These are phyloP conservation scores for Candida tropicalis DNA, from an alignment of 1,139 yeast genomes.

Conservation along the genomic window DNA sequence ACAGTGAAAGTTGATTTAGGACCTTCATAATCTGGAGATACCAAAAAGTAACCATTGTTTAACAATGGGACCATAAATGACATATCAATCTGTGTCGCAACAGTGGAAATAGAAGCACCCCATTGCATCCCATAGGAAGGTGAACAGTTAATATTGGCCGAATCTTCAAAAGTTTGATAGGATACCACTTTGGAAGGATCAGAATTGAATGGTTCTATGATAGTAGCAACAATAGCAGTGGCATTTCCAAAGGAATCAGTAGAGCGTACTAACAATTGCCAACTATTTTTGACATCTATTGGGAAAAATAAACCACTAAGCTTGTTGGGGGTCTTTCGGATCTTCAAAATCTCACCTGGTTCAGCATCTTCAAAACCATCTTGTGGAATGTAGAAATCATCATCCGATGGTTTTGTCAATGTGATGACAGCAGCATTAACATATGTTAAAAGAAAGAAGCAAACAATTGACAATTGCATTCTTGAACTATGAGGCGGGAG, in stretches of 20 bases:
- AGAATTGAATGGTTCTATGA: slow-evolving; percentile 33
- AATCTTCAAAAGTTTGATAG: slow-evolving; percentile 20
- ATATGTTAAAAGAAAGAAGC: no score
- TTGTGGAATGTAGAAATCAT: slow-evolving; percentile 27
- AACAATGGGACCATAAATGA: slow-evolving; percentile 27
- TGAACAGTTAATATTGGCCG: slow-evolving; percentile 16
- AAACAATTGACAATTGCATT: no score
- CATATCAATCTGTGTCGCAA: slow-evolving; percentile 24
- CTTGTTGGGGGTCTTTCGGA: slow-evolving; percentile 24
- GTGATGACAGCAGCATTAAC: not conserved
- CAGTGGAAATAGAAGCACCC: slow-evolving; percentile 13
- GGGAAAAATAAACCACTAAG: slow-evolving; percentile 20
- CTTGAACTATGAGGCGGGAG: no score
- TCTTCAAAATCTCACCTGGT: slow-evolving; percentile 25
- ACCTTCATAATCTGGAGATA: slow-evolving; percentile 38
- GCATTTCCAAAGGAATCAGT: slow-evolving; percentile 34
- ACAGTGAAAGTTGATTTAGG: slow-evolving; percentile 32
- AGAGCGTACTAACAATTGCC: slow-evolving; percentile 37
- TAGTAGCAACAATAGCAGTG: slow-evolving; percentile 33
- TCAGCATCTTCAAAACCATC: slow-evolving; percentile 21
- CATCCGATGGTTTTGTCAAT: slow-evolving; percentile 16
- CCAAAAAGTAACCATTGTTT: slow-evolving; percentile 35
- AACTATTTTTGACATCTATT: slow-evolving; percentile 23
- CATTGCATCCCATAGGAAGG: slow-evolving; percentile 19
- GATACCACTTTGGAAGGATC: slow-evolving; percentile 25